These are phyloP conservation scores for Leishmania tarentolae DNA, from an alignment of 208 protist genomes.

Conservation along the genomic window DNA sequence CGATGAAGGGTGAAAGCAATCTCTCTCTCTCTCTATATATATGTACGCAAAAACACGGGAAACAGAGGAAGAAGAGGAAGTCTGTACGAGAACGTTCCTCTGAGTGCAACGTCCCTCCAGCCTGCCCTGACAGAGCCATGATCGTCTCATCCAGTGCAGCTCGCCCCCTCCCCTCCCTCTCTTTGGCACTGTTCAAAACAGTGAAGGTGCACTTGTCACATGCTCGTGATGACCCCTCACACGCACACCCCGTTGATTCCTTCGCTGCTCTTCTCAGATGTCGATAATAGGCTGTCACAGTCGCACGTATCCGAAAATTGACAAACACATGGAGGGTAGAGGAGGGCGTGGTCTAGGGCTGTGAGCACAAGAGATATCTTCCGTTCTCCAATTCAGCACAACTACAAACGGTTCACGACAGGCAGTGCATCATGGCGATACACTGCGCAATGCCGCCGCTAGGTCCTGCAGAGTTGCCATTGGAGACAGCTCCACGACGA, in stretches of 20 bases:
- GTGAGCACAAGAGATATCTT: not conserved
- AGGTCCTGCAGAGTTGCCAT: conserved; percentile 21
- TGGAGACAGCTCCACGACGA: conserved; percentile 5
- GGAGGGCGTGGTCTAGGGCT: not conserved
- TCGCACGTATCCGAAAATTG: not conserved
- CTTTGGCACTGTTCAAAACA: not conserved
- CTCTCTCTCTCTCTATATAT: no score
- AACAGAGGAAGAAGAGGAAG: not conserved
- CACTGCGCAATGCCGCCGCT: conserved; percentile 15
- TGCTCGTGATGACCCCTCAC: not conserved
- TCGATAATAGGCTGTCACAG: not conserved
- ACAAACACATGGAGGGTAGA: not conserved
- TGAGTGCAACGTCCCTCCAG: not conserved
- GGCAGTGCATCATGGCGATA: not conserved
- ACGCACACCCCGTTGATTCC: not conserved
- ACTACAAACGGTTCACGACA: not conserved
- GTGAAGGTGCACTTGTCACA: not conserved
- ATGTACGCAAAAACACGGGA: no score
- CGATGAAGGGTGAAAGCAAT: not conserved
- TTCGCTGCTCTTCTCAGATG: not conserved
- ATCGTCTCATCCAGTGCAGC: not conserved
- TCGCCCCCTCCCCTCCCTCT: not conserved
- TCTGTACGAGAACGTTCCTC: not conserved
- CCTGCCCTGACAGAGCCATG: not conserved
- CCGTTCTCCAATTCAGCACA: not conserved